Conservation (phyloP, 495 filamentous ascomycete species). For the Penicillium lagena region DNA sequence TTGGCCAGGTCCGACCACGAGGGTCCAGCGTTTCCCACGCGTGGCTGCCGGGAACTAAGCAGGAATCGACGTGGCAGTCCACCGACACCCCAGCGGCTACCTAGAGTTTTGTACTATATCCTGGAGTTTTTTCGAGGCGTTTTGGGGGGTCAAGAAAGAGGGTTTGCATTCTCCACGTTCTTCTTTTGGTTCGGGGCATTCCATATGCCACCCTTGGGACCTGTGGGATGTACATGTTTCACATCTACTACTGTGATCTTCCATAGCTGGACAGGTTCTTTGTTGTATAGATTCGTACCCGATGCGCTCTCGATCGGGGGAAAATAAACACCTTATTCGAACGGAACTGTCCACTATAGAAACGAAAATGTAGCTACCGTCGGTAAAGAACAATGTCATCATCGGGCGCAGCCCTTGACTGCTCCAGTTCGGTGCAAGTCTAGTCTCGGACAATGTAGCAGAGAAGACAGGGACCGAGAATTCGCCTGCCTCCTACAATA, state of each 20-base stretch:
- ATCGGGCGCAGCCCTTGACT: slow-evolving; percentile 45
- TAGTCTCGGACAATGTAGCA: slow-evolving; percentile 59
- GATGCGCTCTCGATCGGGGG: too few relatives aligned
- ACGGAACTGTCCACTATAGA: background rate
- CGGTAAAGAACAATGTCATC: slow-evolving; percentile 56
- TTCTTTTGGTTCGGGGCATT: background rate
- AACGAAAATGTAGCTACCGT: slow-evolving; percentile 50
- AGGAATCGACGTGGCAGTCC: slow-evolving; percentile 75
- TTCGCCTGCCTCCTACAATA: slow-evolving; percentile 77
- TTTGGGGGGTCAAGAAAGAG: too few relatives aligned
- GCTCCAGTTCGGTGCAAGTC: slow-evolving; percentile 61
- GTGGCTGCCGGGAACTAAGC: slow-evolving; percentile 70
- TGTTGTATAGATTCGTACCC: too few relatives aligned
- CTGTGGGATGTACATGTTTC: slow-evolving; percentile 9
- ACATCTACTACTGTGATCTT: slow-evolving; percentile 4
- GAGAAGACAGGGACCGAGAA: slow-evolving; percentile 46
- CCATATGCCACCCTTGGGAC: background rate
- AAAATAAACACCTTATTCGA: background rate
- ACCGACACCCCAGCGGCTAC: slow-evolving; percentile 33
- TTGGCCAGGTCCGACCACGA: slow-evolving; percentile 42
- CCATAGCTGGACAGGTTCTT: background rate
- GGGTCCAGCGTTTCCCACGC: slow-evolving; percentile 48
- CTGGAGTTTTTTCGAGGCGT: background rate
- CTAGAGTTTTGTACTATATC: slow-evolving; percentile 6
- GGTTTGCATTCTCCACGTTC: too few relatives aligned